Conservation (phyloP, 2,329 filamentous ascomycete species). For the Trichophaea hybrida region DNA sequence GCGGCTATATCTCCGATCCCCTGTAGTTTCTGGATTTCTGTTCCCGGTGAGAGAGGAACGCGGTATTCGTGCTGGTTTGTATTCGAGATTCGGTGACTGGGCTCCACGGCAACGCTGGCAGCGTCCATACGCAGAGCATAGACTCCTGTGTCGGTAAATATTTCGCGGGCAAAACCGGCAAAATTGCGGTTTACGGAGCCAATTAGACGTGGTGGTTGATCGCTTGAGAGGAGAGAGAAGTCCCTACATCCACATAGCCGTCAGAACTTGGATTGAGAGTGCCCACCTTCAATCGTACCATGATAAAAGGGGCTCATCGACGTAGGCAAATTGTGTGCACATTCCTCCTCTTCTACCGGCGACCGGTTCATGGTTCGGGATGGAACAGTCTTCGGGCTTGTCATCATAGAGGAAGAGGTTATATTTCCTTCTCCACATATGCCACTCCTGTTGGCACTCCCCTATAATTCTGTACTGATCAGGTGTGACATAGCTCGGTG, state of each 20-base stretch:
- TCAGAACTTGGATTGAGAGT: background rate
- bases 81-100: slow-evolving; percentile 32
- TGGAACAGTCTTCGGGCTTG: slow-evolving; percentile 29
- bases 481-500: slow-evolving; percentile 28
- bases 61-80: slow-evolving; percentile 26
- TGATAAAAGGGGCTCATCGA: slow-evolving; percentile 48
- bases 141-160: slow-evolving; percentile 52
- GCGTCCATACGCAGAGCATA: slow-evolving; percentile 52
- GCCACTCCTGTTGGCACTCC: slow-evolving; percentile 50
- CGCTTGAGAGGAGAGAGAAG: slow-evolving; percentile 43
- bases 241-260: slow-evolving; percentile 30
- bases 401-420: slow-evolving; percentile 47
- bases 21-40: slow-evolving; percentile 1
- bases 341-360: slow-evolving; percentile 30
- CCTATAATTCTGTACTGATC: slow-evolving; percentile 43
- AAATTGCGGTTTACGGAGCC: slow-evolving; percentile 52
- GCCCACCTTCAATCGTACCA: slow-evolving; percentile 32
- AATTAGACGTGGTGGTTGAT: slow-evolving; percentile 35
- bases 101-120: slow-evolving; percentile 34
- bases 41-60: background rate
- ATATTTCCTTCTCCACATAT: slow-evolving; percentile 47
- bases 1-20: slow-evolving; percentile 11
- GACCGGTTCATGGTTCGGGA: slow-evolving; percentile 28
- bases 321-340: slow-evolving; percentile 47
- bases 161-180: slow-evolving; percentile 45